Evolutionary conservation across 169 alveolate genomes (phyloP).

Genomic region (Eimeria zaria): DNA sequence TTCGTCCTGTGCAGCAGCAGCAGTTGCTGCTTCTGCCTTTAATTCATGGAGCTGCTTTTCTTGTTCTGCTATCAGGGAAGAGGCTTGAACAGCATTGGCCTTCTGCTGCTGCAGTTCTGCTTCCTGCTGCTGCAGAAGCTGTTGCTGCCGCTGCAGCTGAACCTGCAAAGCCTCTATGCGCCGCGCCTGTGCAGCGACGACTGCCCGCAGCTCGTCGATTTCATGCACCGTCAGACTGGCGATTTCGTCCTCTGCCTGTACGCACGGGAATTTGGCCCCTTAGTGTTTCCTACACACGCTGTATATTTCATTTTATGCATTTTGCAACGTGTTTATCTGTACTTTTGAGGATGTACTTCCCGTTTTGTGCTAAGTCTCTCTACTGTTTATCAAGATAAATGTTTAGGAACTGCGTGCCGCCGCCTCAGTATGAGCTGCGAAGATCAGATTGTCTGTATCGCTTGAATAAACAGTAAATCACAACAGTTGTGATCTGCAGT

Average conservation of each 20-base stretch:
- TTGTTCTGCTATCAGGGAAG: constrained; percentile 23
- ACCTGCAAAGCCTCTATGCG: constrained; percentile 44
- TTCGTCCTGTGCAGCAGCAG: not conserved
- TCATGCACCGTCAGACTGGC: not conserved
- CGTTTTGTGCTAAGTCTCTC: not conserved
- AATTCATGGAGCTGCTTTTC: constrained; percentile 16
- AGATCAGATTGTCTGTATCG: not conserved
- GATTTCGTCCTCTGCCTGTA: constrained; percentile 64
- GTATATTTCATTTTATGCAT: no score
- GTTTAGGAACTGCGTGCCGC: no score
- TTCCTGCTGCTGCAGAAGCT: constrained; percentile 11
- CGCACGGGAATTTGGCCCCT: not conserved
- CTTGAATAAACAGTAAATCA: not conserved
- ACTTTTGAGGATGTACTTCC: not conserved
- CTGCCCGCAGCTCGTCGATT: constrained; percentile 23
- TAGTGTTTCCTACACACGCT: no score
- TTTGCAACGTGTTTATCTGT: no score
- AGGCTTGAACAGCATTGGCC: not conserved
- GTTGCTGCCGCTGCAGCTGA: constrained; percentile 54
- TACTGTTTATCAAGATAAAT: not conserved
- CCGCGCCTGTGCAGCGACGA: constrained; percentile 23
- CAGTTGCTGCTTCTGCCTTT: constrained; percentile 12
- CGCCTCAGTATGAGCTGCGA: not conserved
- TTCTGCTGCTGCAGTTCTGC: constrained; percentile 57
- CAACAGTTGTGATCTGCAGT: not conserved